Percentiles rank a stretch among this genome's conserved stretches.
Evolutionary conservation across 345 rosid genomes (phyloP).

Genomic region (Gossypium bickii): DNA sequence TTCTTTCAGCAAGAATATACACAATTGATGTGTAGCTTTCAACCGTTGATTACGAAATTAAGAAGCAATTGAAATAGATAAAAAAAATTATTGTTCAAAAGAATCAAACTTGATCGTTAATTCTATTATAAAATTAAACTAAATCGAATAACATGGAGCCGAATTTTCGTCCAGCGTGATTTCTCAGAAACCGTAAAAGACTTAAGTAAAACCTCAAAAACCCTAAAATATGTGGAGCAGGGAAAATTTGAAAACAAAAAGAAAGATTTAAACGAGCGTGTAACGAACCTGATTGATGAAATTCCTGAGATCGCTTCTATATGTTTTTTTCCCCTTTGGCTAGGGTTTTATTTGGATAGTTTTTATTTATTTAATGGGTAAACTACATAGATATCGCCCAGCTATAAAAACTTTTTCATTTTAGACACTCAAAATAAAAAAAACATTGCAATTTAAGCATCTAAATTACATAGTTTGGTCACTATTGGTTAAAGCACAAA

Average conservation of each 20-base stretch:
- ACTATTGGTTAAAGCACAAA: no score
- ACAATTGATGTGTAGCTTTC: neutral
- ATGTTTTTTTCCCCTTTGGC: neutral
- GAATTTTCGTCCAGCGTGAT: neutral
- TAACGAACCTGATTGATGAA: neutral
- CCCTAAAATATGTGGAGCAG: no score
- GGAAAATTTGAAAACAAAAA: neutral
- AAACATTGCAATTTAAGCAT: no score
- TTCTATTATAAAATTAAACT: neutral
- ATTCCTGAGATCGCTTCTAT: neutral
- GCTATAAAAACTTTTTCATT: no score
- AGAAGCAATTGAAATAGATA: neutral
- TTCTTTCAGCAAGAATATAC: neutral
- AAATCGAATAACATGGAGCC: neutral
- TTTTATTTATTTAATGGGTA: no score
- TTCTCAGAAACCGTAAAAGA: no score
- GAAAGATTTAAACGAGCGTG: neutral
- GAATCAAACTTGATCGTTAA: neutral
- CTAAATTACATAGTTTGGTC: no score
- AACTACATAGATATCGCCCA: no score
- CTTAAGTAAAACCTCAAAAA: neutral
- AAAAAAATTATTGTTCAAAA: neutral
- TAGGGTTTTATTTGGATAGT: neutral
- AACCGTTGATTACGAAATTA: neutral
- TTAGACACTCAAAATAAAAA: no score